Evolutionary conservation across 352 stramenopile genomes (phyloP).

Genomic region (Globisporangium abappressorium): DNA sequence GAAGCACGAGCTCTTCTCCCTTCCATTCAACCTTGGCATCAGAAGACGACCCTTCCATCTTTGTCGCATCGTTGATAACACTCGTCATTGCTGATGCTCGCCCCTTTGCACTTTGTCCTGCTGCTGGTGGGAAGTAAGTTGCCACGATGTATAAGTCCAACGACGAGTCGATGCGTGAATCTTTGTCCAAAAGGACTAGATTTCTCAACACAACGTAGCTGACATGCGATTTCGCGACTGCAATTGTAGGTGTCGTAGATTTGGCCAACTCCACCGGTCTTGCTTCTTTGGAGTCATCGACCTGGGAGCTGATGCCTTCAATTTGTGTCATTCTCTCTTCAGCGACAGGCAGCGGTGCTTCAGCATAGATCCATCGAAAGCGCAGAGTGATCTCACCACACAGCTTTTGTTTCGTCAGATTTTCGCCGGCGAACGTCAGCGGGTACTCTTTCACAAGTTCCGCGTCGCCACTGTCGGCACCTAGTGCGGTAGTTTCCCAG

Average conservation of each 20-base stretch:
- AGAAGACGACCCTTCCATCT: slow-evolving; percentile 12
- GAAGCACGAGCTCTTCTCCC: slow-evolving; percentile 28
- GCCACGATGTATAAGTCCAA: slow-evolving; percentile 37
- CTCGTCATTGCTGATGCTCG: slow-evolving; percentile 15
- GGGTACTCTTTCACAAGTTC: slow-evolving; percentile 30
- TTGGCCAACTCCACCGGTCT: background rate
- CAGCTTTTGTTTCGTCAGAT: slow-evolving; percentile 37
- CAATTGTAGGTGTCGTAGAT: background rate
- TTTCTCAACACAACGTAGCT: slow-evolving; percentile 28
- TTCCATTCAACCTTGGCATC: slow-evolving; percentile 23
- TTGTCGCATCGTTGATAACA: slow-evolving; percentile 30
- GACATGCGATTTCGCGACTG: slow-evolving; percentile 1
- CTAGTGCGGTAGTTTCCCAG: slow-evolving; percentile 20
- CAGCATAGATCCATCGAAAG: slow-evolving; percentile 40
- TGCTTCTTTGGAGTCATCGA: background rate
- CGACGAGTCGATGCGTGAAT: slow-evolving; percentile 25
- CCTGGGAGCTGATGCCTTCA: background rate
- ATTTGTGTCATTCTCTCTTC: background rate
- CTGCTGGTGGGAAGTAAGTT: slow-evolving; percentile 10
- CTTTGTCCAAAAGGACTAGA: slow-evolving; percentile 24
- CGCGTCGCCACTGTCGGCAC: slow-evolving; percentile 9
- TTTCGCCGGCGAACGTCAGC: slow-evolving; percentile 34
- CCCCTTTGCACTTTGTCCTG: slow-evolving; percentile 1
- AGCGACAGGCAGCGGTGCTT: slow-evolving; percentile 21
- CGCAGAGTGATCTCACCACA: slow-evolving; percentile 35